Evolutionary conservation across 805 yeast genomes (phyloP).

Genomic region (Phaffomyces thermotolerans): DNA sequence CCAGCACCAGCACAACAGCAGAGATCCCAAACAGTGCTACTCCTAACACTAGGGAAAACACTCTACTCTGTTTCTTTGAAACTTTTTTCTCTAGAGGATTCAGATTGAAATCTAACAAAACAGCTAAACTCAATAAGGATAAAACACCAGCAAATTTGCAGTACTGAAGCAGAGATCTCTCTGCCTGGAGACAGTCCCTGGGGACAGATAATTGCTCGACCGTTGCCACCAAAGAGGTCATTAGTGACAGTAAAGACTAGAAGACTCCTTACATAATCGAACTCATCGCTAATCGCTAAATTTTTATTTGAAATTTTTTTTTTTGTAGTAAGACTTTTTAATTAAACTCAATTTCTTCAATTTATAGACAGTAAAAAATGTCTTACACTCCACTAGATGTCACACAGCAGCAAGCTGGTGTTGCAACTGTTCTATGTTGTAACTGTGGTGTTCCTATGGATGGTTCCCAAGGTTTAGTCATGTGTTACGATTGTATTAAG

Average conservation of each 20-base stretch:
- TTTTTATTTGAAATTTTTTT: background rate
- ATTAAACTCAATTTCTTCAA: background rate
- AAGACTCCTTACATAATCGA: constrained; percentile 1
- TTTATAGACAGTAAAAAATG: constrained; percentile 15
- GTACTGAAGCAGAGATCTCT: constrained; percentile 18
- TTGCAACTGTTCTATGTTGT: constrained; percentile 91
- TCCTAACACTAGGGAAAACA: constrained; percentile 11
- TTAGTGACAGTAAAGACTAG: no score
- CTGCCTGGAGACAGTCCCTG: constrained; percentile 24
- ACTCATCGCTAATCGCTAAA: constrained; percentile 7
- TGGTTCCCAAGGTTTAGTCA: constrained; percentile 85
- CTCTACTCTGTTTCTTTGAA: background rate
- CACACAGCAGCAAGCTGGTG: constrained; percentile 28
- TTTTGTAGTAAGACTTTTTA: background rate
- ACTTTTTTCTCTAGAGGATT: background rate
- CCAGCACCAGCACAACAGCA: constrained; percentile 11
- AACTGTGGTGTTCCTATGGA: constrained; percentile 99
- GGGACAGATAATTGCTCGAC: constrained; percentile 10
- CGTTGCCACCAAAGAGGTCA: background rate
- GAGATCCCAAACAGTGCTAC: constrained; percentile 9
- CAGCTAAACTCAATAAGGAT: constrained; percentile 15
- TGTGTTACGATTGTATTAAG: constrained; percentile 97
- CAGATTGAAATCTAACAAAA: constrained; percentile 16
- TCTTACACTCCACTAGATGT: constrained; percentile 32
- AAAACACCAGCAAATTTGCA: constrained; percentile 18